Percentiles rank a stretch among this genome's conserved stretches.
phyloP scores from a whole-genome alignment of 176 grass and related monocot genomes.

The Puya raimondii region DNA sequence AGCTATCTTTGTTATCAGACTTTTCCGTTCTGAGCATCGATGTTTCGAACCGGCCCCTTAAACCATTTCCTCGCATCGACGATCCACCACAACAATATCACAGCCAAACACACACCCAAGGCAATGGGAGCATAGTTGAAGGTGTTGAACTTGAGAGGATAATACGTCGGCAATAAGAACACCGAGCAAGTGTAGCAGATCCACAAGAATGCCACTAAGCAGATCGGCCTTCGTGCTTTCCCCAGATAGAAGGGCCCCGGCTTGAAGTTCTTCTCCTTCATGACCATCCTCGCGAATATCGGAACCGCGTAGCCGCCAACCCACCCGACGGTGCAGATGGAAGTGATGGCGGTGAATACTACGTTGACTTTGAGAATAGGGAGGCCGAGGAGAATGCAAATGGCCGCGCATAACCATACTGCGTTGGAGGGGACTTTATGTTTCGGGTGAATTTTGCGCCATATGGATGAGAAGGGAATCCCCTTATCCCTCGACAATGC shows the following conservation, averaged over 20 bases:
- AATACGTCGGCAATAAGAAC: slow-evolving; percentile 74
- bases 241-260: slow-evolving; percentile 81
- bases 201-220: slow-evolving; percentile 90
- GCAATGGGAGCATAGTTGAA: slow-evolving; percentile 93
- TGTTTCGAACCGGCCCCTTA: slow-evolving; percentile 82
- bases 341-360: slow-evolving; percentile 94
- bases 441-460: slow-evolving; percentile 74
- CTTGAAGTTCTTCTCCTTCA: slow-evolving; percentile 62
- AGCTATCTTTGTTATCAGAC: slow-evolving; percentile 14
- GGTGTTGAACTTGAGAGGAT: slow-evolving; percentile 61
- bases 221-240: slow-evolving; percentile 53
- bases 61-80: slow-evolving; percentile 91
- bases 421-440: slow-evolving; percentile 83
- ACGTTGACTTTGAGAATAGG: slow-evolving; percentile 85
- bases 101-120: slow-evolving; percentile 35
- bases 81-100: slow-evolving; percentile 89
- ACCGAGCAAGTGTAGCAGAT: slow-evolving; percentile 98
- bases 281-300: slow-evolving; percentile 91
- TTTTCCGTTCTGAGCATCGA: slow-evolving; percentile 42
- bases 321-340: slow-evolving; percentile 84
- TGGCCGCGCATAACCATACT: slow-evolving; percentile 74
- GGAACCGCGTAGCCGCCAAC: slow-evolving; percentile 91
- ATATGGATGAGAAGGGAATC: slow-evolving; percentile 60
- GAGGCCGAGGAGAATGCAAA: slow-evolving; percentile 77
- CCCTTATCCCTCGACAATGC: slow-evolving; percentile 81